Conservation (phyloP, 164 flowering plant genomes). For the Liquidambar formosana region DNA sequence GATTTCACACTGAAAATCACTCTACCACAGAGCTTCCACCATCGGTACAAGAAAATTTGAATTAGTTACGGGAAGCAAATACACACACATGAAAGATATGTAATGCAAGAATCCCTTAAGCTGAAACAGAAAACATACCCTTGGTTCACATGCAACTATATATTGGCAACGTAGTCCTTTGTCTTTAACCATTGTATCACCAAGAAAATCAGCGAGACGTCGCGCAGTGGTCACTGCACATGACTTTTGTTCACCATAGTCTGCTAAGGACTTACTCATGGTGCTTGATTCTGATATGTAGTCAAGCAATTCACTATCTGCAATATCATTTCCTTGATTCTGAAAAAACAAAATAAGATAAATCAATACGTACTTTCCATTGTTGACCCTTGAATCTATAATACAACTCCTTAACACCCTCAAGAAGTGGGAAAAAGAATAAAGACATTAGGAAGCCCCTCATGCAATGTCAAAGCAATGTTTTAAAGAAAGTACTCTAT, state of each 20-base stretch:
- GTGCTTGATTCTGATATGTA: slow-evolving; percentile 99
- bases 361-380: neutral
- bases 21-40: too few species aligned
- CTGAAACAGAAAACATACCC: slow-evolving; percentile 44
- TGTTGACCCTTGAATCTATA: neutral
- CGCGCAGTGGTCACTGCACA: slow-evolving; percentile 99
- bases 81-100: neutral
- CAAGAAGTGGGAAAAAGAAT: neutral
- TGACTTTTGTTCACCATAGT: slow-evolving; percentile 96
- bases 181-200: slow-evolving; percentile 95
- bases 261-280: slow-evolving; percentile 97
- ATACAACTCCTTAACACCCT: neutral
- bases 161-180: slow-evolving; percentile 95
- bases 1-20: too few species aligned
- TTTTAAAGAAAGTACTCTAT: neutral
- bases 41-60: too few species aligned
- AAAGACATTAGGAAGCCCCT: neutral
- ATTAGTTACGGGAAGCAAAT: too few species aligned
- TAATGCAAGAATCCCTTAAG: neutral
- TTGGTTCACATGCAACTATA: slow-evolving; percentile 95
- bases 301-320: slow-evolving; percentile 92
- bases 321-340: slow-evolving; percentile 95
- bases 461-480: neutral
- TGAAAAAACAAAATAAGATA: slow-evolving; percentile 22
- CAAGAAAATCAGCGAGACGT: slow-evolving; percentile 97